Evolutionary conservation across 202 grass and related monocot species (phyloP), one percentile per base, ranked within the genome.

Genomic region (Setaria italica): DNA sequence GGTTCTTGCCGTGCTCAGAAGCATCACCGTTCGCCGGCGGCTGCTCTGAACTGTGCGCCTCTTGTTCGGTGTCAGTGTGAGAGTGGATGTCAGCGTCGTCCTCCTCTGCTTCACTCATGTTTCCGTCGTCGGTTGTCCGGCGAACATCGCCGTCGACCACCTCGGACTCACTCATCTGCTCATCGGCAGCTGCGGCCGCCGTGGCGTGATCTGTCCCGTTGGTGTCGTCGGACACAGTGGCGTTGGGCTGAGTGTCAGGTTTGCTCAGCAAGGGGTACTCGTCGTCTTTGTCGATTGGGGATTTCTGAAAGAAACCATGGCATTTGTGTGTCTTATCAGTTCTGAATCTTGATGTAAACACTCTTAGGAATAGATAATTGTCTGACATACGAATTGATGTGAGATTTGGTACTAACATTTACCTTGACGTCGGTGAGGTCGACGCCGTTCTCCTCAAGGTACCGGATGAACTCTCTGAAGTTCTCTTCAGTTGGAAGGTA

Each of bases 401-500:
- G 4, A 55, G 54, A 70, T 87, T 13, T 33, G 60, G 11, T 63
- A 63, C 41, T 33, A 7, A 19, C 19, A 63, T 70, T 73, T 99
- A 94, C 97, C 92, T 90, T 90, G 86, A 94, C 90, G 62, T 89
- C 68, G 13, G 87, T 87, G 32, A 97, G 82, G 70, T 94, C 85
- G 7, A 99, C 92, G 17, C 73, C 58, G 33, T 89, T 93, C 67
- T 97, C 92, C 43, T 79, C 46, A 15, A 99, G 97, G 64, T 90
- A 99, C 20, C 62, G 87, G 15, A 93, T 87, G 72, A 99, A 99
- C 13, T 97, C 97, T 72, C 80, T 88, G 90, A 99, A 97, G 73
- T 99, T 95, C 78, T 99, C 97, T 79, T 97, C 90, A 0, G 94
- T 99, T 19, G 97, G 97, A 49, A 91, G 92, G 85, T 99, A 99